Conservation (phyloP, 1,284 basidiomycete genomes). For the Cutaneotrichosporon sp. region DNA sequence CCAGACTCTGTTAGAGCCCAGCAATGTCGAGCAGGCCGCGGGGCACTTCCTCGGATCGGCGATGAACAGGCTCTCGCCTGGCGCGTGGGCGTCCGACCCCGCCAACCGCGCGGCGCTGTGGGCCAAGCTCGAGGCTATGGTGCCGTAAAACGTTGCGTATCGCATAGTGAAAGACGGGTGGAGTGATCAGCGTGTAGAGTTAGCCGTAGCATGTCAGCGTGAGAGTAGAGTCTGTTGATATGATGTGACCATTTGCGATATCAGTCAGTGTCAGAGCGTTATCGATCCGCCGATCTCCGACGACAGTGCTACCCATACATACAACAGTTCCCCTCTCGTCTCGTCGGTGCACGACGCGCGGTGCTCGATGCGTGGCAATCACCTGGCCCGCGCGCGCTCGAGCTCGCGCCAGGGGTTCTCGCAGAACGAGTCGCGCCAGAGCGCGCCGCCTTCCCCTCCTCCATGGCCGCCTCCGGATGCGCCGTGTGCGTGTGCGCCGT, state of each 20-base stretch:
- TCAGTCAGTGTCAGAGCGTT: too few relatives aligned
- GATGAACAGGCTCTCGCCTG: not conserved
- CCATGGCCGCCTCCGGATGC: too few relatives aligned
- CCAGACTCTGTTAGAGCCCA: not conserved
- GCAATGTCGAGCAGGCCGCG: not conserved
- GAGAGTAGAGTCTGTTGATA: too few relatives aligned
- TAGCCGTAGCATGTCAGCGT: too few relatives aligned
- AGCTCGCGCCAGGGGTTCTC: conserved; percentile 44
- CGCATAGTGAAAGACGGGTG: too few relatives aligned
- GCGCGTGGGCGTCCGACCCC: not conserved
- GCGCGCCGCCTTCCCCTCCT: conserved; percentile 19
- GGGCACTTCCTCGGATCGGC: not conserved
- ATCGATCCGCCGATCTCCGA: not conserved
- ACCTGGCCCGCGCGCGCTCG: not conserved
- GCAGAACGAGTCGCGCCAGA: conserved; percentile 41
- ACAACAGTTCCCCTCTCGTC: not conserved
- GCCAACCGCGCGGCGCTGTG: not conserved
- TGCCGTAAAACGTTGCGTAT: too few relatives aligned
- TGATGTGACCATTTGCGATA: too few relatives aligned
- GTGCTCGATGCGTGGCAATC: too few relatives aligned
- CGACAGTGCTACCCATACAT: not conserved
- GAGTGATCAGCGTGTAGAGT: too few relatives aligned
- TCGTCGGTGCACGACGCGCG: not conserved
- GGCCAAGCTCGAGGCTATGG: not conserved
- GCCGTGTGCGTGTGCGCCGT: too few relatives aligned